phyloP scores from a whole-genome alignment of 2,329 filamentous ascomycete species.

The Calonectria honghensis region DNA sequence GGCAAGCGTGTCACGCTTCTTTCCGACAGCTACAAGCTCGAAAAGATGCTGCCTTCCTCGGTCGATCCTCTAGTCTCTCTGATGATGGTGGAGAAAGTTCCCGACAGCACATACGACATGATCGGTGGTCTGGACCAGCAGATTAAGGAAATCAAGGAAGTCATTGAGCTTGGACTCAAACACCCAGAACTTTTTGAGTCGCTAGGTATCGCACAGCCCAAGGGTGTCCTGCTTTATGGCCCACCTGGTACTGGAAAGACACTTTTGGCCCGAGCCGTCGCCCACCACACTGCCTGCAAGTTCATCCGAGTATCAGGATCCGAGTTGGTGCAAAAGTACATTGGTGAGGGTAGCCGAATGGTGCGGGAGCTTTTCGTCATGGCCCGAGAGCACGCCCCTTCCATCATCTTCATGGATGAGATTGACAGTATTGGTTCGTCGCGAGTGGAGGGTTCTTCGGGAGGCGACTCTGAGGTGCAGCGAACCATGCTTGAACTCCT shows the following conservation, averaged over 20 bases:
- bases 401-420: constrained; percentile 99
- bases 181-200: constrained; percentile 99
- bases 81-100: constrained; percentile 99
- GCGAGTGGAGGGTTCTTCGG: constrained; percentile 95
- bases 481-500: constrained; percentile 98
- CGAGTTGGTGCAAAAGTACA: constrained; percentile 99
- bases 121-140: constrained; percentile 99
- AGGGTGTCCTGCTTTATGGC: constrained; percentile 96
- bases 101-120: constrained; percentile 99
- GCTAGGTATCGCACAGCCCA: constrained; percentile 98
- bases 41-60: constrained; percentile 98
- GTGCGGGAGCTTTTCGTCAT: constrained; percentile 99
- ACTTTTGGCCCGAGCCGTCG: constrained; percentile 93
- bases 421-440: constrained; percentile 99
- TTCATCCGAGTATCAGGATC: constrained; percentile 98
- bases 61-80: constrained; percentile 98
- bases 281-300: constrained; percentile 99
- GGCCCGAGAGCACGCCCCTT: constrained; percentile 97
- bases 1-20: constrained; percentile 98
- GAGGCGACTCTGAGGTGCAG: constrained; percentile 98
- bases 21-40: constrained; percentile 98
- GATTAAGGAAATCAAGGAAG: constrained; percentile 99
- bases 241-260: constrained; percentile 99
- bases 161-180: constrained; percentile 98
- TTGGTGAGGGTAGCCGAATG: constrained; percentile 98